Evolutionary conservation across 2,329 filamentous ascomycete species (phyloP).

Genomic region (Metarhizium rileyi): DNA sequence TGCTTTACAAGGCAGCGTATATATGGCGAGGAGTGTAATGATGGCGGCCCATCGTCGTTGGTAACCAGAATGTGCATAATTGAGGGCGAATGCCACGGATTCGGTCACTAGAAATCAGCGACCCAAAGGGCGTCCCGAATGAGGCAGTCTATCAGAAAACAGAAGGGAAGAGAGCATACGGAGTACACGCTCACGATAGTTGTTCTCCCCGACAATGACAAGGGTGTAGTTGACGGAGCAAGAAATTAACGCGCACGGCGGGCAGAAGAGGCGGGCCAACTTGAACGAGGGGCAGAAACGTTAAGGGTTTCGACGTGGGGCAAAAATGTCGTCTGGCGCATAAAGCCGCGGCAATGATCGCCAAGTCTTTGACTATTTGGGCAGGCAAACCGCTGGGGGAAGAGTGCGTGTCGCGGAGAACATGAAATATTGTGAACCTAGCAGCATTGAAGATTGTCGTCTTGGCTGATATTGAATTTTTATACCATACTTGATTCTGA

Average conservation of each 20-base stretch:
- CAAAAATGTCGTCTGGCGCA: neutral
- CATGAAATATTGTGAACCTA: neutral
- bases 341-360: neutral
- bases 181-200: no score
- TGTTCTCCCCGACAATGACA: neutral
- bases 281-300: neutral
- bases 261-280: neutral
- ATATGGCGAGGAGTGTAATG: slow-evolving; percentile 68
- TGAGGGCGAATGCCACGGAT: neutral
- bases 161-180: no score
- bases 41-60: slow-evolving; percentile 77
- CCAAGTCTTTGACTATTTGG: neutral
- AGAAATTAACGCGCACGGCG: slow-evolving; percentile 1
- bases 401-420: neutral
- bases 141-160: no score
- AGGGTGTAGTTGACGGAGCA: neutral
- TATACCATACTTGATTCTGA: slow-evolving; percentile 6
- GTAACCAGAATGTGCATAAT: slow-evolving; percentile 56
- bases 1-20: slow-evolving; percentile 63
- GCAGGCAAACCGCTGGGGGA: no score
- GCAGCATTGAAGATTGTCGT: neutral
- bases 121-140: neutral
- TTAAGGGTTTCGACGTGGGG: slow-evolving; percentile 1
- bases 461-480: neutral
- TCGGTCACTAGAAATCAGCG: neutral